Evolutionary conservation across 2,329 filamentous ascomycete genomes (phyloP).

Genomic region (Nectriaceae sp.): DNA sequence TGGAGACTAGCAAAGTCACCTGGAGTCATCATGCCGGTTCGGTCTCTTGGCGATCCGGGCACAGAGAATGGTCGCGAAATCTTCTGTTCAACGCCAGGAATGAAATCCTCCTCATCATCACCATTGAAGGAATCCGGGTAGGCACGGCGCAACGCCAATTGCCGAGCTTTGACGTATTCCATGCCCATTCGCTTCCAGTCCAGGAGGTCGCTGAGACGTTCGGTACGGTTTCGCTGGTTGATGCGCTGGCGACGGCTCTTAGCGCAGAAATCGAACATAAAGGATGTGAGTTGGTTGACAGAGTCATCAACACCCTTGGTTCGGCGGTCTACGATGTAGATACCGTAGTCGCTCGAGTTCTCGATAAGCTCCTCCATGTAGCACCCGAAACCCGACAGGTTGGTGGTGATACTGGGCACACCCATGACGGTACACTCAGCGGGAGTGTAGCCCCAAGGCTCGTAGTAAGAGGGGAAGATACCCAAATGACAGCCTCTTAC

Average conservation of each 20-base stretch:
- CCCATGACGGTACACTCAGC: conserved; percentile 99
- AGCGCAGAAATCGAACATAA: conserved; percentile 88
- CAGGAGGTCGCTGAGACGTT: conserved; percentile 88
- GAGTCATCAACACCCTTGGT: conserved; percentile 96
- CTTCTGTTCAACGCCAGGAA: conserved; percentile 91
- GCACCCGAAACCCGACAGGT: conserved; percentile 95
- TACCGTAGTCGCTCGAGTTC: conserved; percentile 96
- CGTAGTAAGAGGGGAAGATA: conserved; percentile 96
- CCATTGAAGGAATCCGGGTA: conserved; percentile 85
- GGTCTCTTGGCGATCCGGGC: conserved; percentile 87
- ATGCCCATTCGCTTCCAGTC: conserved; percentile 99
- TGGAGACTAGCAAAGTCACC: conserved; percentile 97
- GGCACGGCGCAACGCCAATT: conserved; percentile 86
- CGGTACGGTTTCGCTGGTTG: conserved; percentile 97
- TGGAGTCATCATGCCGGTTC: conserved; percentile 97
- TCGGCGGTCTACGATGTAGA: conserved; percentile 96
- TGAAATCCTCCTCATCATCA: conserved; percentile 84
- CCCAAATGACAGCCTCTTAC: conserved; percentile 95
- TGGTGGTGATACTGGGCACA: conserved; percentile 96
- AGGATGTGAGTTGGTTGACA: conserved; percentile 86
- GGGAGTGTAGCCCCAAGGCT: conserved; percentile 98
- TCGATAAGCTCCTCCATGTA: conserved; percentile 99
- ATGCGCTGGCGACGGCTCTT: conserved; percentile 97
- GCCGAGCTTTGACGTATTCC: conserved; percentile 97
- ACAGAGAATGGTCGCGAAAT: conserved; percentile 92